These are phyloP conservation scores for Nannochloris sp. DNA, from an alignment of 139 green algal genomes.

Conservation along the genomic window DNA sequence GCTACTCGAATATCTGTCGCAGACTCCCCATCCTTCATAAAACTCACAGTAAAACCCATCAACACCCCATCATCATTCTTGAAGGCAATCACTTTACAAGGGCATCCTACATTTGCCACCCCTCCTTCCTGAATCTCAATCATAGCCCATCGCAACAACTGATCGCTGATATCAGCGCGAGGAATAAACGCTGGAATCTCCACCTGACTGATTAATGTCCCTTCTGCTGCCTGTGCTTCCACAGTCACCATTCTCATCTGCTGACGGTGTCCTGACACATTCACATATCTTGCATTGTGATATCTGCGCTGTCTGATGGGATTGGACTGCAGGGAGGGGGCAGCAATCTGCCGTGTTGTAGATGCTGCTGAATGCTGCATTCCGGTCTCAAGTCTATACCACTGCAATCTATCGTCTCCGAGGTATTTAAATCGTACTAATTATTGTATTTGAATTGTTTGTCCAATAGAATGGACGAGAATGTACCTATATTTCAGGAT, in stretches of 20 bases:
- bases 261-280: too few relatives aligned
- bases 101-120: conserved; percentile 53
- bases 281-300: too few relatives aligned
- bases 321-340: too few relatives aligned
- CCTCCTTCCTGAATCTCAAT: conserved; percentile 58
- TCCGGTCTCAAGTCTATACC: too few relatives aligned
- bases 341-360: too few relatives aligned
- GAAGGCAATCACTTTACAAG: conserved; percentile 19
- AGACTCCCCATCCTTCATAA: conserved; percentile 59
- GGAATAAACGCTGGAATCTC: conserved; percentile 79
- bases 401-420: too few relatives aligned
- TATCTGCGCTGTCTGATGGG: too few relatives aligned
- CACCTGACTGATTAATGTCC: conserved; percentile 59
- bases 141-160: conserved; percentile 60
- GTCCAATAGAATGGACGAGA: too few relatives aligned
- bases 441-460: too few relatives aligned
- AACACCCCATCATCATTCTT: conserved; percentile 18
- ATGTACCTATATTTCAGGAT: too few relatives aligned
- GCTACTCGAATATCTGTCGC: conserved; percentile 49
- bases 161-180: conserved; percentile 70
- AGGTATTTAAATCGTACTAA: too few relatives aligned
- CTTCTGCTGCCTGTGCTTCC: conserved; percentile 5
- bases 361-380: too few relatives aligned
- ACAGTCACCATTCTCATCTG: neutral
- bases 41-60: conserved; percentile 58